Conservation (phyloP, 2,329 filamentous ascomycete genomes). For the Cercospora berteroae region DNA sequence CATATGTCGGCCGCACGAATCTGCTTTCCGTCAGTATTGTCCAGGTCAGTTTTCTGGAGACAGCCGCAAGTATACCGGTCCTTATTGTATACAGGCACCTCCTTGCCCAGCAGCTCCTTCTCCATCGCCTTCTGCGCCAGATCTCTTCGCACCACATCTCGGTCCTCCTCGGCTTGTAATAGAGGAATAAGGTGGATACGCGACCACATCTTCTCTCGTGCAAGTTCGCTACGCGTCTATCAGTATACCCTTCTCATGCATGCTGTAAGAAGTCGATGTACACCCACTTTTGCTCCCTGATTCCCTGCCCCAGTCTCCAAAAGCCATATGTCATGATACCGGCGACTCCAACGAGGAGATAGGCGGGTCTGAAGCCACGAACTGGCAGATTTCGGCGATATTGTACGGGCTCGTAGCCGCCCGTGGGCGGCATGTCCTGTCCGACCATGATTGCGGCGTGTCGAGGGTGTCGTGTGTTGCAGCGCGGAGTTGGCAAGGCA, state of each 20-base stretch:
- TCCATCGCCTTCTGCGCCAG: constrained; percentile 85
- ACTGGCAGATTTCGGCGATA: constrained; percentile 97
- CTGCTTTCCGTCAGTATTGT: constrained; percentile 44
- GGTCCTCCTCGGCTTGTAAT: constrained; percentile 93
- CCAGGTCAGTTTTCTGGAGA: neutral
- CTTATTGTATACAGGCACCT: constrained; percentile 81
- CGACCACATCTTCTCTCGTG: constrained; percentile 96
- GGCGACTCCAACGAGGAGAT: constrained; percentile 73
- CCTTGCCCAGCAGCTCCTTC: constrained; percentile 82
- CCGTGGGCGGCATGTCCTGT: constrained; percentile 94
- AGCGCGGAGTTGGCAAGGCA: neutral
- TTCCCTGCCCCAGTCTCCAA: constrained; percentile 78
- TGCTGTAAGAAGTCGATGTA: neutral
- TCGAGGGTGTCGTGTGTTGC: constrained; percentile 3
- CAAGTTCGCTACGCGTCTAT: constrained; percentile 67
- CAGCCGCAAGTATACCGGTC: constrained; percentile 66
- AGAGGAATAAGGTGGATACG: constrained; percentile 92
- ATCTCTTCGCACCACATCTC: constrained; percentile 85
- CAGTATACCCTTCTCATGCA: neutral
- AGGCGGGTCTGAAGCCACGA: constrained; percentile 80
- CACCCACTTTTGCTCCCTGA: constrained; percentile 82
- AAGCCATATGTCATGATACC: constrained; percentile 85
- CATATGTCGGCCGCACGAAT: constrained; percentile 79
- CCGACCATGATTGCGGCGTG: constrained; percentile 60
- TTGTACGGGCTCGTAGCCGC: constrained; percentile 94